phyloP scores from a whole-genome alignment of 148 eudicot genomes.

The Vaccinium corymbosum region DNA sequence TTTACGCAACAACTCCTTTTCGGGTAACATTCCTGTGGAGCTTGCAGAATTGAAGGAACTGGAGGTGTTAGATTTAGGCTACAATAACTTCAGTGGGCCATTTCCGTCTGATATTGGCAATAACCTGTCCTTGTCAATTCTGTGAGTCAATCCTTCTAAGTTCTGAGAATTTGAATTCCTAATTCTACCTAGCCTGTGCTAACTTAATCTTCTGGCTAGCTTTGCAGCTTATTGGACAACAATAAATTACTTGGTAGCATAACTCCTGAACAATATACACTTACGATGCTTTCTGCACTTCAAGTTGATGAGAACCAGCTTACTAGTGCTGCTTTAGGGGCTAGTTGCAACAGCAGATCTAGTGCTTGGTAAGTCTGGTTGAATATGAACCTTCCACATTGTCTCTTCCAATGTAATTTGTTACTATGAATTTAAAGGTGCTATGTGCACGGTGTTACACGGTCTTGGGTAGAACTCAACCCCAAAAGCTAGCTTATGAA shows the following conservation, averaged over 20 bases:
- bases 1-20: slow-evolving; percentile 75
- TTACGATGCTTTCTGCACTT: slow-evolving; percentile 30
- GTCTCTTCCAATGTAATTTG: background rate
- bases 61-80: slow-evolving; percentile 64
- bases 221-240: slow-evolving; percentile 62
- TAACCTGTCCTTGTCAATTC: slow-evolving; percentile 33
- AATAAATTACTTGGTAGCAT: slow-evolving; percentile 38
- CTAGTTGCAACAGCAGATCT: slow-evolving; percentile 16
- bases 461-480: no score
- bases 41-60: slow-evolving; percentile 49
- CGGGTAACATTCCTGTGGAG: slow-evolving; percentile 67
- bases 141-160: slow-evolving; percentile 41
- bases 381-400: background rate
- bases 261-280: slow-evolving; percentile 34
- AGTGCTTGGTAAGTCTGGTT: slow-evolving; percentile 21
- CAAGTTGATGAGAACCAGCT: slow-evolving; percentile 29
- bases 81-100: slow-evolving; percentile 51
- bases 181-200: background rate
- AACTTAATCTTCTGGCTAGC: slow-evolving; percentile 7
- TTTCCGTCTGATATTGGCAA: slow-evolving; percentile 38
- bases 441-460: background rate
- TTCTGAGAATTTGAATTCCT: background rate
- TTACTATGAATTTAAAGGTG: background rate
- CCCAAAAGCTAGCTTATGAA: no score
- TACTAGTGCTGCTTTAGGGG: background rate